A percentile compares a stretch with the other conserved stretches of the same genome.
phyloP scores from a whole-genome alignment of 306 rosid genomes.

The Vigna radiata region DNA sequence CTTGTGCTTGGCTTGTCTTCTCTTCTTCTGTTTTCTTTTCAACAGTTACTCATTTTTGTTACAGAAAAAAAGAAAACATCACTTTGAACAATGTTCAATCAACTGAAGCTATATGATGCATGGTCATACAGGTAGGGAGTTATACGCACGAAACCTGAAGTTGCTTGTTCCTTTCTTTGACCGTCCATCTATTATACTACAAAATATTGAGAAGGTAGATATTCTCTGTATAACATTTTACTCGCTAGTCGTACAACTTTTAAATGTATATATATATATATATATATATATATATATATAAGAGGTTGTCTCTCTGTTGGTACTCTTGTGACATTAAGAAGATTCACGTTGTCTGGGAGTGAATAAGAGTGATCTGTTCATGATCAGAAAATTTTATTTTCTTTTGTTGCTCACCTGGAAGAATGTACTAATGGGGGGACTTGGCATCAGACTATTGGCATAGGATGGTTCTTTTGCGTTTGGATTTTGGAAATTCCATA shows the following conservation, averaged over 20 bases:
- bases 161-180: constrained; percentile 95
- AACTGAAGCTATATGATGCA: constrained; percentile 45
- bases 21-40: neutral
- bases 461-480: constrained; percentile 9
- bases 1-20: neutral
- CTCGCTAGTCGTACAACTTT: constrained; percentile 11
- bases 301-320: neutral
- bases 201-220: constrained; percentile 77
- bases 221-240: constrained; percentile 27
- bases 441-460: neutral
- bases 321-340: constrained; percentile 14
- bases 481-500: neutral
- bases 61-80: neutral
- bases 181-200: constrained; percentile 68
- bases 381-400: neutral
- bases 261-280: constrained; percentile 4
- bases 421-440: neutral
- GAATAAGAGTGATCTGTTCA: neutral
- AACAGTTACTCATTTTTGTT: constrained; percentile 3
- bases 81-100: constrained; percentile 27
- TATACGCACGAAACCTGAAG: constrained; percentile 90
- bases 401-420: neutral
- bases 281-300: too few species aligned
- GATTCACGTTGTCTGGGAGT: constrained; percentile 28
- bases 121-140: constrained; percentile 71